phyloP scores from a whole-genome alignment of 345 rosid species.

The Syzygium grande region DNA sequence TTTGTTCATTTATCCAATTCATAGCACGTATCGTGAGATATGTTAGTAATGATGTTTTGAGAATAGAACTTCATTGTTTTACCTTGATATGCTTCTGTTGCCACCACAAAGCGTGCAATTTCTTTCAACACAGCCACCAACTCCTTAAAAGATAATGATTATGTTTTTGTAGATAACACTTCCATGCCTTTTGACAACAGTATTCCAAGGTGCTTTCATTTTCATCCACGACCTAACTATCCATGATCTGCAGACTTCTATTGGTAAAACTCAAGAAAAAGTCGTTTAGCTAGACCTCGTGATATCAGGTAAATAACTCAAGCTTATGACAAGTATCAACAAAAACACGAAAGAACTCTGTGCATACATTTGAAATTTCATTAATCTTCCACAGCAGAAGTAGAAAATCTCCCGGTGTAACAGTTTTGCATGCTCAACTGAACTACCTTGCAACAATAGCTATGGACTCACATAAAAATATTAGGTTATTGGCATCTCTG shows the following conservation, averaged over 20 bases:
- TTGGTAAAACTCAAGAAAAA: not conserved
- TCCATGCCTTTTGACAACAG: no score
- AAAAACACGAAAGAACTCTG: not conserved
- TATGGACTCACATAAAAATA: not conserved
- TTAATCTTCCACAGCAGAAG: not conserved
- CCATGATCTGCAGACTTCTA: no score
- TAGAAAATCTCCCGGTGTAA: not conserved
- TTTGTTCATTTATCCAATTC: no score
- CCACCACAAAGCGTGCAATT: no score
- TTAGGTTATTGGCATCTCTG: not conserved
- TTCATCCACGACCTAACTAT: not conserved
- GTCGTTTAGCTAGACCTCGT: not conserved
- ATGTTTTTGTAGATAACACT: no score
- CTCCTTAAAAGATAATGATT: no score
- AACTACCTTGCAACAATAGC: not conserved
- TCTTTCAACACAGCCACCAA: no score
- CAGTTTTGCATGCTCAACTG: not conserved
- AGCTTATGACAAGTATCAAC: not conserved
- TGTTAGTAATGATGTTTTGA: no score
- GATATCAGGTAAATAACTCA: not conserved
- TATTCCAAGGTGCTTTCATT: no score
- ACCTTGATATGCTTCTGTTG: no score
- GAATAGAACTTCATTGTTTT: no score
- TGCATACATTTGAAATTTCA: not conserved
- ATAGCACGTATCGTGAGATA: no score